Conservation (phyloP, 371 early-diverging fungal species). For the Mortierella sp. region DNA sequence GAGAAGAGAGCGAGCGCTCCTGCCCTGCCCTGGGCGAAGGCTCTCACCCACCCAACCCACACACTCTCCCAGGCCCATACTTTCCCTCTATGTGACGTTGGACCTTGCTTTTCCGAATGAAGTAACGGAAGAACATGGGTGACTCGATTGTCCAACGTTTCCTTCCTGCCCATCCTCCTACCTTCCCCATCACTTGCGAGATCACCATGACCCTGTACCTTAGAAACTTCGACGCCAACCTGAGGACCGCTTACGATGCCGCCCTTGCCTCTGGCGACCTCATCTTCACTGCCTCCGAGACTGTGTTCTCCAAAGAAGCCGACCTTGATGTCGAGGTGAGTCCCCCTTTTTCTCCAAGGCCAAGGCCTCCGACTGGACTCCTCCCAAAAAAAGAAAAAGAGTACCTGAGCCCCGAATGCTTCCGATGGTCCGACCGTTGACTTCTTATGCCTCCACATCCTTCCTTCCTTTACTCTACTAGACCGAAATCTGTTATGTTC, state of each 20-base stretch:
- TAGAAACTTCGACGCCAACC: background rate
- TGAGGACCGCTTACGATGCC: slow-evolving; percentile 16
- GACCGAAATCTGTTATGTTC: slow-evolving; percentile 63
- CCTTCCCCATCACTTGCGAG: background rate
- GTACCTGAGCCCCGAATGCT: background rate
- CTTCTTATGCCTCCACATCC: background rate
- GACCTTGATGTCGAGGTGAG: slow-evolving; percentile 28
- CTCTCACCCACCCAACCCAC: too few relatives aligned
- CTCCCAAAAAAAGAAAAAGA: too few relatives aligned
- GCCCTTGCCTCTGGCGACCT: slow-evolving; percentile 24
- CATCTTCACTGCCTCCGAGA: slow-evolving; percentile 38
- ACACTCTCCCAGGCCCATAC: too few relatives aligned
- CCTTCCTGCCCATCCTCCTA: background rate
- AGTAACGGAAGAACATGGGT: background rate
- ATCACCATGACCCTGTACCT: background rate
- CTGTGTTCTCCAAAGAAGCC: slow-evolving; percentile 26
- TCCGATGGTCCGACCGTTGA: background rate
- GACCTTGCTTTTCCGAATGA: background rate
- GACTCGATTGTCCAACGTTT: background rate
- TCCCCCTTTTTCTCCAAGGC: background rate
- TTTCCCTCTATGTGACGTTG: too few relatives aligned
- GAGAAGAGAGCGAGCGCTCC: too few relatives aligned
- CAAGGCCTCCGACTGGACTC: too few relatives aligned
- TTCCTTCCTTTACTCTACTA: slow-evolving; percentile 1
- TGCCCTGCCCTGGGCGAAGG: too few relatives aligned